phyloP scores from a whole-genome alignment of 306 rosid species.

The Malus sylvestris region DNA sequence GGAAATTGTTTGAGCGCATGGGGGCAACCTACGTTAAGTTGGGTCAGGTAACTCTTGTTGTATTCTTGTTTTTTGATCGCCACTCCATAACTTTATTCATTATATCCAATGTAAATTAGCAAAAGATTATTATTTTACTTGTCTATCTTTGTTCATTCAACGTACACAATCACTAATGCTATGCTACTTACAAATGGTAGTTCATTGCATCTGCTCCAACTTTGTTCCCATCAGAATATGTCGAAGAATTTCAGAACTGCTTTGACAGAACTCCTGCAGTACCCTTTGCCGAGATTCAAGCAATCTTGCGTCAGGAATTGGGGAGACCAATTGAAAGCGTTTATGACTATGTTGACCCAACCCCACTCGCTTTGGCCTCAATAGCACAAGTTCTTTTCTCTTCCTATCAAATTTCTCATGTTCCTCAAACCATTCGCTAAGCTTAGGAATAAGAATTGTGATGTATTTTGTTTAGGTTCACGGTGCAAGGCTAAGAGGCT shows the following conservation, averaged over 20 bases:
- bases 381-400: constrained; percentile 67
- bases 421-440: background rate
- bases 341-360: constrained; percentile 76
- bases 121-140: background rate
- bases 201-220: constrained; percentile 95
- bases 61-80: constrained; percentile 1
- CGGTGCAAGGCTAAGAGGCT: constrained; percentile 85
- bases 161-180: constrained; percentile 14
- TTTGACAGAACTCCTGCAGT: constrained; percentile 87
- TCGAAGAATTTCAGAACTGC: constrained; percentile 91
- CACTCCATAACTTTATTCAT: background rate
- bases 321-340: constrained; percentile 81
- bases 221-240: constrained; percentile 84
- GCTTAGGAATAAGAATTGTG: constrained; percentile 17
- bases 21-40: constrained; percentile 91
- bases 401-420: constrained; percentile 7
- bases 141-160: constrained; percentile 1
- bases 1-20: constrained; percentile 87
- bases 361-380: constrained; percentile 91
- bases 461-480: constrained; percentile 58
- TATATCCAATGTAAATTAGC: background rate
- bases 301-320: constrained; percentile 61
- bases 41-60: constrained; percentile 65
- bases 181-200: constrained; percentile 39
- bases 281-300: constrained; percentile 69